Evolutionary conservation across 768 basidiomycete species (phyloP).

Genomic region (Lenzites betulinus): DNA sequence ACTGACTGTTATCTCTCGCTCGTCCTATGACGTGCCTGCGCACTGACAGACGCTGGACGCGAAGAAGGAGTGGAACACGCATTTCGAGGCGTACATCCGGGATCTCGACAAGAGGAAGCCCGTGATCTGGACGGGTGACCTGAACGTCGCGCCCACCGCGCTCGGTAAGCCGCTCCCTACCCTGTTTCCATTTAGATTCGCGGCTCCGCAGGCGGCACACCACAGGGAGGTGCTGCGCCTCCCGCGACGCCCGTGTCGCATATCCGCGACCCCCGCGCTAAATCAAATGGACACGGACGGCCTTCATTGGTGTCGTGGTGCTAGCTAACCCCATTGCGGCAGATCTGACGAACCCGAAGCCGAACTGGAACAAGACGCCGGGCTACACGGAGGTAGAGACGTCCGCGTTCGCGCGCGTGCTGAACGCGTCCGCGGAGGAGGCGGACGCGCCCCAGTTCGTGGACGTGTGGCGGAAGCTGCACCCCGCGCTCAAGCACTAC

Average conservation of each 20-base stretch:
- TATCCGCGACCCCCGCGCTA: background rate
- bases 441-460: conserved; percentile 48
- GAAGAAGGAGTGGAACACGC: conserved; percentile 78
- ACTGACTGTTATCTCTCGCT: background rate
- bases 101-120: conserved; percentile 77
- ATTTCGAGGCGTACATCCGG: conserved; percentile 75
- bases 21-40: background rate
- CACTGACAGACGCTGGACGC: conserved; percentile 70
- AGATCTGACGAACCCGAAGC: conserved; percentile 71
- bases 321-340: background rate
- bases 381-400: conserved; percentile 87
- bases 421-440: conserved; percentile 48
- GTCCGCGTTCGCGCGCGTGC: conserved; percentile 67
- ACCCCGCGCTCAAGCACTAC: conserved; percentile 73
- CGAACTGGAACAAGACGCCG: conserved; percentile 87
- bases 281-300: background rate
- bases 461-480: conserved; percentile 76
- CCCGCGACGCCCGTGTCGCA: background rate
- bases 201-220: background rate
- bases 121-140: conserved; percentile 86
- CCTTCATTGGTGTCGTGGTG: background rate
- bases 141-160: conserved; percentile 84
- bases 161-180: conserved; percentile 45
- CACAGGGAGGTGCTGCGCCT: background rate
- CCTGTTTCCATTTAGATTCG: background rate